Evolutionary conservation across 163 green algal species (phyloP).

Genomic region (Volvox carteri): DNA sequence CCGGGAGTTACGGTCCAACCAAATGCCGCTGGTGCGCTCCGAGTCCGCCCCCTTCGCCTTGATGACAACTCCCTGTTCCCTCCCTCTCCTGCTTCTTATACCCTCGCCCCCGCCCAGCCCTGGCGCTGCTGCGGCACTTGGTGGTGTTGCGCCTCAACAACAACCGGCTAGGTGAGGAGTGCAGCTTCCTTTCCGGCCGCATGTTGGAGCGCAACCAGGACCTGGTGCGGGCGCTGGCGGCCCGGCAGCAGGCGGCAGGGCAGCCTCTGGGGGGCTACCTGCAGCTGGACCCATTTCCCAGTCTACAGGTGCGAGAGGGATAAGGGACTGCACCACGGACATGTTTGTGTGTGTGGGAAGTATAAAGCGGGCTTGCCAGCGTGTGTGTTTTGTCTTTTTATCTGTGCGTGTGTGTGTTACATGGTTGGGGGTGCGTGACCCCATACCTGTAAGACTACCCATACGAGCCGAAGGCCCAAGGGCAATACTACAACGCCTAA

Average conservation of each 20-base stretch:
- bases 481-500: too few relatives aligned
- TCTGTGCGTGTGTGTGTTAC: too few relatives aligned
- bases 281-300: conserved; percentile 45
- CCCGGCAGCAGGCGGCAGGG: conserved; percentile 13
- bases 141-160: conserved; percentile 68
- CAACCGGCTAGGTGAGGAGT: conserved; percentile 73
- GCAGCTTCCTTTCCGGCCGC: conserved; percentile 53
- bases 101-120: conserved; percentile 32
- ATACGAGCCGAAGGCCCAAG: too few relatives aligned
- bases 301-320: conserved; percentile 44
- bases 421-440: too few relatives aligned
- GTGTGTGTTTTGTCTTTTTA: too few relatives aligned
- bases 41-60: background rate
- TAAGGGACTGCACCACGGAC: too few relatives aligned
- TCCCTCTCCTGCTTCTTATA: background rate
- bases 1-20: too few relatives aligned
- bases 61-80: background rate
- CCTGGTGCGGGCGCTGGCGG: conserved; percentile 39
- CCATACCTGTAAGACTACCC: too few relatives aligned
- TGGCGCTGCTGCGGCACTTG: conserved; percentile 61
- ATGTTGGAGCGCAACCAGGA: conserved; percentile 61
- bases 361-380: too few relatives aligned
- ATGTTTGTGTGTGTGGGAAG: too few relatives aligned
- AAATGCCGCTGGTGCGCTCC: too few relatives aligned
- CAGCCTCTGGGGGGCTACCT: background rate